A percentile compares a stretch with the other conserved stretches of the same genome.
These are phyloP conservation scores for Achaetomiella virescens DNA, from an alignment of 495 filamentous ascomycete genomes.

Conservation along the genomic window DNA sequence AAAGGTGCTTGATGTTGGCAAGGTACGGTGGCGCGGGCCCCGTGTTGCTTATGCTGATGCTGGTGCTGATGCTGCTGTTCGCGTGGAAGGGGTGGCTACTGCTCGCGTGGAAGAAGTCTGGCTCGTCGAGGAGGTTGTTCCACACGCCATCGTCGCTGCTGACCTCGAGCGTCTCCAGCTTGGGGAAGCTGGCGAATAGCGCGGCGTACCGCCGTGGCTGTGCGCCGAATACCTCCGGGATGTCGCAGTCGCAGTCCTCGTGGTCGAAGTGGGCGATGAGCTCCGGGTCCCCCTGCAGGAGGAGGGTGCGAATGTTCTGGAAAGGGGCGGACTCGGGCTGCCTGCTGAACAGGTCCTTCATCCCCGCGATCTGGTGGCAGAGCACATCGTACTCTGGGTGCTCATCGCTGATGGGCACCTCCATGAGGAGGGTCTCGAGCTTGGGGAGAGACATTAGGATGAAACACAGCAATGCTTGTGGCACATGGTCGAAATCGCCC, in stretches of 20 bases:
- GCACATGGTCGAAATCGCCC: constrained; percentile 16
- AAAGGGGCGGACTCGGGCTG: constrained; percentile 2
- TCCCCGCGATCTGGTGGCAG: background rate
- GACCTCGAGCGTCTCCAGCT: constrained; percentile 26
- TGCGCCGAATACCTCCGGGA: constrained; percentile 20
- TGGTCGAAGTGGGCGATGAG: constrained; percentile 18
- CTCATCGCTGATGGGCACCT: constrained; percentile 27
- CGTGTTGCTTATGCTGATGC: no score
- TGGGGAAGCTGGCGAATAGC: constrained; percentile 18
- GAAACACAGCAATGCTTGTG: constrained; percentile 21
- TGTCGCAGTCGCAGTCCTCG: constrained; percentile 21
- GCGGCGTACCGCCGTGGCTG: constrained; percentile 16
- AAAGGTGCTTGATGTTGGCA: constrained; percentile 19
- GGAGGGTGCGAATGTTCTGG: constrained; percentile 7
- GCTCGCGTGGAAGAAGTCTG: background rate
- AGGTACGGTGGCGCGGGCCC: constrained; percentile 8
- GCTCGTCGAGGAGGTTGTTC: constrained; percentile 6
- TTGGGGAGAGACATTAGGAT: constrained; percentile 18
- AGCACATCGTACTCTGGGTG: constrained; percentile 19
- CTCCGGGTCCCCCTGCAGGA: constrained; percentile 21
- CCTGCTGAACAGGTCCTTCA: constrained; percentile 8
- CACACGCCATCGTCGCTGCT: constrained; percentile 27
- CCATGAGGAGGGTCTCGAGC: constrained; percentile 26
- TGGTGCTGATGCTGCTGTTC: no score
- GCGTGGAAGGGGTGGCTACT: no score